Evolutionary conservation across 2,329 filamentous ascomycete genomes (phyloP).

Genomic region (Phaeomoniella chlamydospora): DNA sequence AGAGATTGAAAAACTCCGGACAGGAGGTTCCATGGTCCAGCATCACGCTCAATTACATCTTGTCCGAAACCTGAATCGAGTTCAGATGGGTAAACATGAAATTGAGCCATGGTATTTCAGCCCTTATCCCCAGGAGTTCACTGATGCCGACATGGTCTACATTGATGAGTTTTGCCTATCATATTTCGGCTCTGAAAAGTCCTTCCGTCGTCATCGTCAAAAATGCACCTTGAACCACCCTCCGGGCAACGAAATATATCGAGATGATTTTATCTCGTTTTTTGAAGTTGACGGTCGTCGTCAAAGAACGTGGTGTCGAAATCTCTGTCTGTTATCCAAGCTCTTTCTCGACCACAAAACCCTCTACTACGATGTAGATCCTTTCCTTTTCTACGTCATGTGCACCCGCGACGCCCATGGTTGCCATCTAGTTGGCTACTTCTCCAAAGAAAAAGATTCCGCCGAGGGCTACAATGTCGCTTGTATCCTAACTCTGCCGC

Average conservation of each 20-base stretch:
- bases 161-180: conserved; percentile 95
- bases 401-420: conserved; percentile 88
- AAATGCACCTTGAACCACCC: conserved; percentile 90
- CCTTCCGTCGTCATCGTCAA: conserved; percentile 69
- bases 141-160: conserved; percentile 78
- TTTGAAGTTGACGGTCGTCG: conserved; percentile 97
- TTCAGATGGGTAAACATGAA: conserved; percentile 86
- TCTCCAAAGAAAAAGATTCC: conserved; percentile 95
- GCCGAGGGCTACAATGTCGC: conserved; percentile 96
- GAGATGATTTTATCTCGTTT: conserved; percentile 78
- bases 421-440: conserved; percentile 97
- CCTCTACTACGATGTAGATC: conserved; percentile 65
- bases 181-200: conserved; percentile 72
- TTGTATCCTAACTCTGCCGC: conserved; percentile 90
- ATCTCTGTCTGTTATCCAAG: conserved; percentile 88
- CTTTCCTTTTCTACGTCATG: conserved; percentile 90
- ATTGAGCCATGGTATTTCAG: conserved; percentile 99
- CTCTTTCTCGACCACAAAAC: conserved; percentile 98
- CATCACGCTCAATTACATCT: conserved; percentile 94
- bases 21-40: conserved; percentile 95
- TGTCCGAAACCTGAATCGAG: conserved; percentile 83
- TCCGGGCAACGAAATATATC: conserved; percentile 95
- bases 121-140: conserved; percentile 81
- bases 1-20: conserved; percentile 91
- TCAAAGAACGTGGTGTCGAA: conserved; percentile 97